These are phyloP conservation scores for Manihot esculenta DNA, from an alignment of 441 rosid species.

Conservation along the genomic window DNA sequence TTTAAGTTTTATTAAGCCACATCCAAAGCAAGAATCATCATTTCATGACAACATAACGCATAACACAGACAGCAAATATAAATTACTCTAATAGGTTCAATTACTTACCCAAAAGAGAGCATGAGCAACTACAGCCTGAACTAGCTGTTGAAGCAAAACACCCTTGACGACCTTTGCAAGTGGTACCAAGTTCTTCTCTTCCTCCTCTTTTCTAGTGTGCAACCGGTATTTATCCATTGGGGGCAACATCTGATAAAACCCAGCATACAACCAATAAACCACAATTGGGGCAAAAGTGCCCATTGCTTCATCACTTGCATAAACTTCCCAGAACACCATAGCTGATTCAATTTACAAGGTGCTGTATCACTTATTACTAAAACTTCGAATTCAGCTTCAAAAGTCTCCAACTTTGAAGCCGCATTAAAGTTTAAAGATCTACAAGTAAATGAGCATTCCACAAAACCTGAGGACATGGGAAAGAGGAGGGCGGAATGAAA, in stretches of 20 bases:
- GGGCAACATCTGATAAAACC: slow-evolving; percentile 59
- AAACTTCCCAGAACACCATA: slow-evolving; percentile 77
- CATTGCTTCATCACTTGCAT: slow-evolving; percentile 65
- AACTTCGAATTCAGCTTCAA: slow-evolving; percentile 3
- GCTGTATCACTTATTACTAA: not conserved
- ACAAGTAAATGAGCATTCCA: not conserved
- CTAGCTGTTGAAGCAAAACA: slow-evolving; percentile 69
- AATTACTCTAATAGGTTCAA: not conserved
- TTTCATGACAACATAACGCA: not conserved
- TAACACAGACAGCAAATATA: not conserved
- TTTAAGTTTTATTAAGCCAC: not conserved
- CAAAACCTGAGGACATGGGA: slow-evolving; percentile 5
- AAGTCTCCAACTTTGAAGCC: slow-evolving; percentile 1
- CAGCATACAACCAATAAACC: slow-evolving; percentile 70
- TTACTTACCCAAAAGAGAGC: slow-evolving; percentile 48
- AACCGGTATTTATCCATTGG: slow-evolving; percentile 53
- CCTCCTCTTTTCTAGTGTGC: slow-evolving; percentile 60
- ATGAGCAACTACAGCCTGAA: slow-evolving; percentile 58
- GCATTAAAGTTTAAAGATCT: slow-evolving; percentile 4
- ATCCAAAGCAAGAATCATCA: slow-evolving; percentile 4
- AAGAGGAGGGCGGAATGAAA: not conserved
- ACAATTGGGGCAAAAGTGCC: slow-evolving; percentile 67
- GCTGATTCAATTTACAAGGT: slow-evolving; percentile 11
- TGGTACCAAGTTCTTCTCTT: slow-evolving; percentile 56
- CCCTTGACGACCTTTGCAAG: slow-evolving; percentile 48